These are phyloP conservation scores for Boletus rubropictus DNA, from an alignment of 768 basidiomycete genomes.

Conservation along the genomic window DNA sequence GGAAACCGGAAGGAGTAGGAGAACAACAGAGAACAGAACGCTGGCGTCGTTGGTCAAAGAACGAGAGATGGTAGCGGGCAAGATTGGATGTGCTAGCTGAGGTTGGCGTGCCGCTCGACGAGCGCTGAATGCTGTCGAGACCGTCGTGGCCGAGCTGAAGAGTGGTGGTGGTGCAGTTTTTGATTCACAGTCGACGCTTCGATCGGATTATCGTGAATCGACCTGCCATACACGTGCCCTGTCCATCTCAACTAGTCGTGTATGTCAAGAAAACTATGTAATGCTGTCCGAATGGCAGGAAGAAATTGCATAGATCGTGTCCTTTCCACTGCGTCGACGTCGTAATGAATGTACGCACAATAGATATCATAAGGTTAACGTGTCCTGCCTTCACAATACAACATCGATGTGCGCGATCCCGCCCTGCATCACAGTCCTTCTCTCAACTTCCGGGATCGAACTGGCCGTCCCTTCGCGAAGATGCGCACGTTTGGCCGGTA, in stretches of 20 bases:
- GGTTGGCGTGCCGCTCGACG: background rate
- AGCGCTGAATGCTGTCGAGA: background rate
- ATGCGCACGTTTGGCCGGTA: slow-evolving; percentile 14
- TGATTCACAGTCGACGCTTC: slow-evolving; percentile 13
- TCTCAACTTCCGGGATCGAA: slow-evolving; percentile 22
- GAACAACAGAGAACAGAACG: background rate
- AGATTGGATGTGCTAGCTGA: background rate
- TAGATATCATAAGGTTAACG: slow-evolving; percentile 21
- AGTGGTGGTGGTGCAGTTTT: slow-evolving; percentile 1
- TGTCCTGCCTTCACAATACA: slow-evolving; percentile 10
- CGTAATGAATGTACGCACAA: background rate
- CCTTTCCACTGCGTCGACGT: background rate
- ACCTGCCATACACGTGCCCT: slow-evolving; percentile 14
- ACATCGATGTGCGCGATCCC: slow-evolving; percentile 28
- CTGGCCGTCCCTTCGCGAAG: slow-evolving; percentile 16
- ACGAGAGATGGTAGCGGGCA: background rate
- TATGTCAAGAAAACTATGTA: background rate
- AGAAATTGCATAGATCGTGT: background rate
- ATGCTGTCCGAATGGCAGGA: background rate
- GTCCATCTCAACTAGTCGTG: background rate
- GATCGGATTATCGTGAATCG: slow-evolving; percentile 22
- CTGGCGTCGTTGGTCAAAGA: background rate
- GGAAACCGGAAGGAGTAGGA: background rate
- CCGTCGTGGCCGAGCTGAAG: background rate
- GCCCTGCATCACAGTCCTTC: slow-evolving; percentile 13